Evolutionary conservation across 768 basidiomycete species (phyloP).

Genomic region (Trametes villosa): DNA sequence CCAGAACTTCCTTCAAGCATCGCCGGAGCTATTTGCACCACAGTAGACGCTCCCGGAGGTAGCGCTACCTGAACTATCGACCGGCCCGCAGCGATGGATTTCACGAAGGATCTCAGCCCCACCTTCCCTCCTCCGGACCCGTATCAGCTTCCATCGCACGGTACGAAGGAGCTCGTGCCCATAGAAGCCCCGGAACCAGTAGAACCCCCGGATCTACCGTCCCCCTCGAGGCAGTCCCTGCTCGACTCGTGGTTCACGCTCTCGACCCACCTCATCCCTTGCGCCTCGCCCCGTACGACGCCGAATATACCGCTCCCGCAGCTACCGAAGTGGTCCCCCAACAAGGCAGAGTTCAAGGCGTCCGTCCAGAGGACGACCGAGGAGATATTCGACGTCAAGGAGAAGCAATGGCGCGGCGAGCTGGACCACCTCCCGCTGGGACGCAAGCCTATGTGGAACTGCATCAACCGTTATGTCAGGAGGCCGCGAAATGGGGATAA

Average conservation of each 20-base stretch:
- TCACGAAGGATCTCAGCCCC: background rate
- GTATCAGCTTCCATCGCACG: slow-evolving; percentile 4
- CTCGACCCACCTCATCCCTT: slow-evolving; percentile 60
- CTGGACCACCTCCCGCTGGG: slow-evolving; percentile 27
- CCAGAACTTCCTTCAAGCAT: background rate
- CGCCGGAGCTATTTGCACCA: background rate
- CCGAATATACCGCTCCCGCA: slow-evolving; percentile 44
- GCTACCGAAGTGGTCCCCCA: slow-evolving; percentile 35
- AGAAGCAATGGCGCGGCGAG: slow-evolving; percentile 34
- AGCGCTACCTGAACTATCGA: background rate
- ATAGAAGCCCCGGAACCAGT: slow-evolving; percentile 7
- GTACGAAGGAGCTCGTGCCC: slow-evolving; percentile 14
- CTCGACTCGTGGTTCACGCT: slow-evolving; percentile 43
- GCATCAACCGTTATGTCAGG: slow-evolving; percentile 70
- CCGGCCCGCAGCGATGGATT: no score
- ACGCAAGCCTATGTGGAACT: slow-evolving; percentile 62
- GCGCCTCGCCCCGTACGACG: slow-evolving; percentile 53
- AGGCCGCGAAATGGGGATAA: slow-evolving; percentile 8
- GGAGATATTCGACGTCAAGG: slow-evolving; percentile 37
- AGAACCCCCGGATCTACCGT: slow-evolving; percentile 43
- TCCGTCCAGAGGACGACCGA: slow-evolving; percentile 30
- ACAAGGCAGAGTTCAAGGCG: slow-evolving; percentile 38
- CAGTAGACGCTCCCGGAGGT: no score
- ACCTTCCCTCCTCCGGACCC: slow-evolving; percentile 21
- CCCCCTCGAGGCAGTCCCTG: slow-evolving; percentile 40